Base-by-base conservation (phyloP, 108 stramenopile species). In the Chaetoceros tenuissimus region DNA sequence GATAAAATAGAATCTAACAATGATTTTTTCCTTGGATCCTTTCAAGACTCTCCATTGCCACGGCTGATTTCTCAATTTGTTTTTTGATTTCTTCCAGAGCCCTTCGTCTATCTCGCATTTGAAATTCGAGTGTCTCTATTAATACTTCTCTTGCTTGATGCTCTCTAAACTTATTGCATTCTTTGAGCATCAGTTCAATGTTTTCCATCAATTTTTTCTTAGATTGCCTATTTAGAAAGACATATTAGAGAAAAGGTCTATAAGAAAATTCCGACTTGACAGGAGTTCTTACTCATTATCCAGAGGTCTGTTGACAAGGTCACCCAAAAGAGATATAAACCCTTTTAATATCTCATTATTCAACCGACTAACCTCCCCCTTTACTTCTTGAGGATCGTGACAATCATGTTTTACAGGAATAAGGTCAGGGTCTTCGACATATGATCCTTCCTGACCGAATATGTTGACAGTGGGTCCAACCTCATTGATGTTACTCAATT, bases 91-190 rank as follows among this genome's bases (percentile, higher is more conserved):
- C 77, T 28, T 48, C 44, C 48, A 86, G 31, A 23, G 76, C 66
- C 55, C 52, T 27, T 45, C 66, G 48, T 24, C 87, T 69, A 58
- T 69, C 67, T 49, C 64, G 64, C 47, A 88, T 48, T 60, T 92
- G 87, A 31, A 70, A 61, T 57, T 92, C 84, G 34, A 92, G 49
- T 10, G 85, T 58, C 45, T 68, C 69, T 52, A 92, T 92, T 54
- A 92, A 45, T 31, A 84, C 31, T 52, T 92, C 90, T 10, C 86
- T 70, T 0, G 84, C 78, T 69, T 92, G 90, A 72, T 92, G 90
- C 60, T 92, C 90, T 3, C 90, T 69, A 63, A 92, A 88, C 67
- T 92, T 92, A 63, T 92, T 92, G 51, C 85, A 82, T 74, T 88
- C 87, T 67, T 92, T 82, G 25, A 92, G 53, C 84, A 92, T 88